phyloP scores from a whole-genome alignment of 805 yeast species.

The Phaffomyces antillensis region DNA sequence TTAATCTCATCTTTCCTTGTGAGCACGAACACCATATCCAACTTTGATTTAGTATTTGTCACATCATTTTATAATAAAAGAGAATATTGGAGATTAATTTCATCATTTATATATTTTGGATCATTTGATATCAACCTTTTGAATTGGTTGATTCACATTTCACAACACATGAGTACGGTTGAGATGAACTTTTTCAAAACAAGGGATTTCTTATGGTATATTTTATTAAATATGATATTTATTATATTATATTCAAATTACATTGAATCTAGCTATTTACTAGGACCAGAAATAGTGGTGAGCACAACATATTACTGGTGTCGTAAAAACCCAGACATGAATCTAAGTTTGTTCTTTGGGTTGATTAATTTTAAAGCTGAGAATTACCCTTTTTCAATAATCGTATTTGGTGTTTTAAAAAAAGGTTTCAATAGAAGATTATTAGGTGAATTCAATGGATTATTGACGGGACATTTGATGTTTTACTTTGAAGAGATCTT shows the following conservation, averaged over 20 bases:
- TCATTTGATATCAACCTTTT: conserved; percentile 10
- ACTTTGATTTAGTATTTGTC: conserved; percentile 8
- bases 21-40: conserved; percentile 5
- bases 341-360: conserved; percentile 7
- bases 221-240: conserved; percentile 5
- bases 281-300: conserved; percentile 9
- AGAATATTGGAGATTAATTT: conserved; percentile 19
- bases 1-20: conserved; percentile 10
- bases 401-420: conserved; percentile 2
- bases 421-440: not conserved
- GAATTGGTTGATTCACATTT: conserved; percentile 2
- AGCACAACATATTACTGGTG: conserved; percentile 15
- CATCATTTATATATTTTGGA: conserved; percentile 16
- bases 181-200: conserved; percentile 9
- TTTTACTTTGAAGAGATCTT: conserved; percentile 19
- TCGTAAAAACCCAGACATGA: conserved; percentile 13
- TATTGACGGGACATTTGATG: conserved; percentile 15
- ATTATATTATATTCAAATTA: conserved; percentile 8
- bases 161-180: conserved; percentile 9
- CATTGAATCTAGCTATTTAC: conserved; percentile 1
- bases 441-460: conserved; percentile 4
- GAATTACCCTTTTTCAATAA: conserved; percentile 7
- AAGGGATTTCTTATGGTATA: conserved; percentile 17
- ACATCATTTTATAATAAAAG: conserved; percentile 6
- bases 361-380: conserved; percentile 12